Percentiles rank a stretch among this genome's conserved stretches.
These are phyloP conservation scores for Lipomyces mesembrius DNA, from an alignment of 805 yeast species.

Conservation along the genomic window DNA sequence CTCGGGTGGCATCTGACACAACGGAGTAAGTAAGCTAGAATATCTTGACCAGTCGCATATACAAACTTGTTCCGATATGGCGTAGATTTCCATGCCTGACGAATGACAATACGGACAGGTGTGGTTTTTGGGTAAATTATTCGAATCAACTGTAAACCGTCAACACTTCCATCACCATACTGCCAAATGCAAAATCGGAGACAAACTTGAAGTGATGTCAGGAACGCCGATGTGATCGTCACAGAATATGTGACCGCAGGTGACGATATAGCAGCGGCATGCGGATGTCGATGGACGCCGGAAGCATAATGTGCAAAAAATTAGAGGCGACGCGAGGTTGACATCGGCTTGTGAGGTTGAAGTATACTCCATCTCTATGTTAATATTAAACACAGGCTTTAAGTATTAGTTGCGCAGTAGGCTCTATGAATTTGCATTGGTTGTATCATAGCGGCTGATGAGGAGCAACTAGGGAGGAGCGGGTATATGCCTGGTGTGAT, in stretches of 20 bases:
- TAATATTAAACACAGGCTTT: background rate
- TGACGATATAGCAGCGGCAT: slow-evolving; percentile 17
- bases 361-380: background rate
- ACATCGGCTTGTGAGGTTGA: slow-evolving; percentile 1
- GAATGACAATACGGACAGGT: slow-evolving; percentile 25
- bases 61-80: slow-evolving; percentile 10
- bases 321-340: slow-evolving; percentile 17
- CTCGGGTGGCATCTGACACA: slow-evolving; percentile 17
- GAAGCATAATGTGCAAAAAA: slow-evolving; percentile 28
- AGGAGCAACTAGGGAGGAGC: background rate
- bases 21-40: background rate
- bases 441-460: background rate
- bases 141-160: slow-evolving; percentile 12
- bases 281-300: slow-evolving; percentile 1
- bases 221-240: slow-evolving; percentile 19
- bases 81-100: slow-evolving; percentile 10
- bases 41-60: background rate
- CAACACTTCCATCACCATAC: background rate
- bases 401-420: background rate
- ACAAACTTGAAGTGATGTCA: slow-evolving; percentile 14
- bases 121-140: slow-evolving; percentile 23
- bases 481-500: background rate
- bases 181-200: background rate
- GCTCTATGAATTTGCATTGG: background rate
- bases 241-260: slow-evolving; percentile 31